Conservation (phyloP, 2,329 filamentous ascomycete species). For the Fusarium poae region DNA sequence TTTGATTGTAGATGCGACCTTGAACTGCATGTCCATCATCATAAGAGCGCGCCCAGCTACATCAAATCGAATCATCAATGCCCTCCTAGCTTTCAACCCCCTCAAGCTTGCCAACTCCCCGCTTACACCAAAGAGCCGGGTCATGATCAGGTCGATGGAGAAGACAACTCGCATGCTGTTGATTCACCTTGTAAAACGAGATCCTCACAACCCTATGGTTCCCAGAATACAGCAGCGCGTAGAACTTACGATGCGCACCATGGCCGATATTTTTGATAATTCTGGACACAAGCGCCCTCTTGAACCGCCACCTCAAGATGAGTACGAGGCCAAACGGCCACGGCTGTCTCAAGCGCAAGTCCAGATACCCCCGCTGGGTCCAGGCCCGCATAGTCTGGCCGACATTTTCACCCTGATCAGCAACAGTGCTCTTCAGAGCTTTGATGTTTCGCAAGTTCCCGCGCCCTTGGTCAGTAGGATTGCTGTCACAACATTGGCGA, state of each 20-base stretch:
- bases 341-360: conserved; percentile 65
- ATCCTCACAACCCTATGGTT: conserved; percentile 81
- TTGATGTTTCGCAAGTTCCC: conserved; percentile 86
- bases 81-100: conserved; percentile 92
- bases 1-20: conserved; percentile 87
- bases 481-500: conserved; percentile 80
- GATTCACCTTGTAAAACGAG: conserved; percentile 86
- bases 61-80: conserved; percentile 85
- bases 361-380: conserved; percentile 76
- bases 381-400: conserved; percentile 82
- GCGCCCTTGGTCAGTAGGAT: conserved; percentile 82
- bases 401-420: conserved; percentile 87
- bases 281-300: conserved; percentile 80
- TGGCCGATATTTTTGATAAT: conserved; percentile 84
- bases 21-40: conserved; percentile 88
- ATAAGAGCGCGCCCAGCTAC: conserved; percentile 85
- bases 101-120: conserved; percentile 82
- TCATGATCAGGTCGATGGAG: conserved; percentile 93
- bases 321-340: conserved; percentile 86
- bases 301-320: conserved; percentile 77
- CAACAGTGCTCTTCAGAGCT: conserved; percentile 79
- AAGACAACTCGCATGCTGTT: conserved; percentile 89
- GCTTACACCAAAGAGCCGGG: conserved; percentile 81
- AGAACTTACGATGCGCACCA: conserved; percentile 82
- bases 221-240: conserved; percentile 88